These are phyloP conservation scores for Rhododendron mucronatum DNA, from an alignment of 148 eudicot genomes.

Conservation along the genomic window DNA sequence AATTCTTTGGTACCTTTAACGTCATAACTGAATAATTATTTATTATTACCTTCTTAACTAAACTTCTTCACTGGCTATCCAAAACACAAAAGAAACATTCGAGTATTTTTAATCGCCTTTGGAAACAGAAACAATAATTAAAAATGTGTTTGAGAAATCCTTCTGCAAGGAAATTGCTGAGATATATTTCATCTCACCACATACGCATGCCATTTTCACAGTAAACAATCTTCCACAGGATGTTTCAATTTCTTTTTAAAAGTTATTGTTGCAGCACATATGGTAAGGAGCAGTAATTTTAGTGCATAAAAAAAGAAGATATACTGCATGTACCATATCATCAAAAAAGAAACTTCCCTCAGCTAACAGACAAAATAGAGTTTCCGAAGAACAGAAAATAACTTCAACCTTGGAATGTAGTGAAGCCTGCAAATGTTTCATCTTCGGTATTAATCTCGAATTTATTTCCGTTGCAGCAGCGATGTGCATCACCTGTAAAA, in stretches of 20 bases:
- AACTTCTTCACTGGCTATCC: not conserved
- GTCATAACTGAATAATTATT: not conserved
- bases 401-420: slow-evolving; percentile 69
- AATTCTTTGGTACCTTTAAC: not conserved
- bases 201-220: not conserved
- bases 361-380: not conserved
- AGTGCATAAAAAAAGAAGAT: not conserved
- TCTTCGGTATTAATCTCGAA: slow-evolving; percentile 77
- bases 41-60: not conserved
- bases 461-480: slow-evolving; percentile 93
- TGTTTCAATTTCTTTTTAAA: not conserved
- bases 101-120: not conserved
- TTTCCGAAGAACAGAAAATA: not conserved
- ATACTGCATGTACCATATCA: not conserved
- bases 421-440: slow-evolving; percentile 73
- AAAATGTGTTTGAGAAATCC: not conserved
- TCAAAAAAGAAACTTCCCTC: not conserved
- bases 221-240: not conserved
- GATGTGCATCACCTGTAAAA: slow-evolving; percentile 88
- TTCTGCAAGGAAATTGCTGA: not conserved
- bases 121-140: not conserved
- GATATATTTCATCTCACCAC: not conserved
- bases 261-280: not conserved
- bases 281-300: not conserved
- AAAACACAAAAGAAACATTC: not conserved